Conservation (phyloP, 2,329 filamentous ascomycete species). For the Rachicladosporium sp. region DNA sequence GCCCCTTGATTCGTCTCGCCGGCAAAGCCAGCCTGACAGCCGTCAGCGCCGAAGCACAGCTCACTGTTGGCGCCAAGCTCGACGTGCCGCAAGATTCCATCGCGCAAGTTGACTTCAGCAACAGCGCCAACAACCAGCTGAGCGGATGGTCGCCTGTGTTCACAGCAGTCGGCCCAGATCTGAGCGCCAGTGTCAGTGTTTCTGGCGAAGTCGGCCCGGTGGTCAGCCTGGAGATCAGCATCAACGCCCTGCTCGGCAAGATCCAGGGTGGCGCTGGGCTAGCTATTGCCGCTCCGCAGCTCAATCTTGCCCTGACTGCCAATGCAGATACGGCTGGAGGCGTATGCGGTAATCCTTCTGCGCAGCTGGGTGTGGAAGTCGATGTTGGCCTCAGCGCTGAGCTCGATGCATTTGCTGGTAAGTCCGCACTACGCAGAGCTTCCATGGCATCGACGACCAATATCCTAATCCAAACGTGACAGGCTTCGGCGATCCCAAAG, state of each 20-base stretch:
- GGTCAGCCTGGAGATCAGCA: neutral
- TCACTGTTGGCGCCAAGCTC: neutral
- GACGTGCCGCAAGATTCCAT: neutral
- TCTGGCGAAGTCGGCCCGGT: neutral
- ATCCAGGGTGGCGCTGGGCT: neutral
- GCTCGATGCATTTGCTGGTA: conserved; percentile 2
- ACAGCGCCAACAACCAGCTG: conserved; percentile 1
- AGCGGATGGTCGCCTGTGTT: neutral
- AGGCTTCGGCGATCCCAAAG: conserved; percentile 1
- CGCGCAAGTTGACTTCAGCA: neutral
- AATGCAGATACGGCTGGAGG: conserved; percentile 1
- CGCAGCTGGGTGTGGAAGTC: neutral
- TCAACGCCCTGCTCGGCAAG: neutral
- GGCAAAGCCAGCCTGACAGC: neutral
- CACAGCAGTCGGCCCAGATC: neutral
- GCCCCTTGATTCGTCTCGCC: neutral
- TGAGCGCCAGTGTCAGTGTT: neutral
- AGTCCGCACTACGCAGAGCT: no score
- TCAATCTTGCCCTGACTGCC: neutral
- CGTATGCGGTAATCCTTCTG: neutral
- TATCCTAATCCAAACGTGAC: no score
- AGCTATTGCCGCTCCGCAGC: neutral
- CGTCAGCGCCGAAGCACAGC: neutral
- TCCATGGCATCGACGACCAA: no score
- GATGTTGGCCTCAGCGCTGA: conserved; percentile 1